phyloP scores from a whole-genome alignment of 116 monocot genomes.

The Trichopus zeylanicus region DNA sequence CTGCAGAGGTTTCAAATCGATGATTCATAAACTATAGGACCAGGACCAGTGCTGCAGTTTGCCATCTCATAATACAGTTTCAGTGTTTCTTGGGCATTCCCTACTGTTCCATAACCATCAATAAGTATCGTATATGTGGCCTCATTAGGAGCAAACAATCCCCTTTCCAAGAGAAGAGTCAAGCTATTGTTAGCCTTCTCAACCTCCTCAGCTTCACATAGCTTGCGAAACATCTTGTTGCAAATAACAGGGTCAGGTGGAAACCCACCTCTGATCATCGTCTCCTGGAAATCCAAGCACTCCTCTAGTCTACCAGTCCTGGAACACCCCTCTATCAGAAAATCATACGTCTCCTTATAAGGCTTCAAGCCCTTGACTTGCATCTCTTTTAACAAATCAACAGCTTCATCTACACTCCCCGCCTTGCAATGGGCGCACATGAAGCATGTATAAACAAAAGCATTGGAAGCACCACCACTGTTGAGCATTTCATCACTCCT shows the following conservation, averaged over 20 bases:
- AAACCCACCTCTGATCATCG: constrained; percentile 40
- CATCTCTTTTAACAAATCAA: constrained; percentile 53
- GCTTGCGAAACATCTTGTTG: constrained; percentile 33
- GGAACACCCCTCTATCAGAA: constrained; percentile 41
- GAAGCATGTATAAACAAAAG: constrained; percentile 56
- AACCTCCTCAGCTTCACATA: constrained; percentile 42
- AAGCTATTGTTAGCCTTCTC: constrained; percentile 57
- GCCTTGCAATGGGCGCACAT: constrained; percentile 29
- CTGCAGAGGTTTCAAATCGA: constrained; percentile 30
- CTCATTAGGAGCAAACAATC: constrained; percentile 46
- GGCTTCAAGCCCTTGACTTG: constrained; percentile 31
- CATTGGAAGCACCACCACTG: constrained; percentile 46
- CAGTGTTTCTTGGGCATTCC: constrained; percentile 6
- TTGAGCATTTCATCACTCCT: constrained; percentile 43
- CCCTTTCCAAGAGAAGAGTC: constrained; percentile 48
- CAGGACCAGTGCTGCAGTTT: constrained; percentile 2
- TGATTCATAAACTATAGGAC: constrained; percentile 4
- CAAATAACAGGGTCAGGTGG: constrained; percentile 29
- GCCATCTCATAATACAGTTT: constrained; percentile 24
- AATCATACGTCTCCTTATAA: constrained; percentile 63
- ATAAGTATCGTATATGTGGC: constrained; percentile 44
- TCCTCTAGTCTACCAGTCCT: constrained; percentile 40
- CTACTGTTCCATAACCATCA: constrained; percentile 36
- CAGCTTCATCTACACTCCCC: constrained; percentile 39
- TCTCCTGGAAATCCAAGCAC: constrained; percentile 30